Conservation (phyloP, 345 rosid species). For the Kernera saxatilis region DNA sequence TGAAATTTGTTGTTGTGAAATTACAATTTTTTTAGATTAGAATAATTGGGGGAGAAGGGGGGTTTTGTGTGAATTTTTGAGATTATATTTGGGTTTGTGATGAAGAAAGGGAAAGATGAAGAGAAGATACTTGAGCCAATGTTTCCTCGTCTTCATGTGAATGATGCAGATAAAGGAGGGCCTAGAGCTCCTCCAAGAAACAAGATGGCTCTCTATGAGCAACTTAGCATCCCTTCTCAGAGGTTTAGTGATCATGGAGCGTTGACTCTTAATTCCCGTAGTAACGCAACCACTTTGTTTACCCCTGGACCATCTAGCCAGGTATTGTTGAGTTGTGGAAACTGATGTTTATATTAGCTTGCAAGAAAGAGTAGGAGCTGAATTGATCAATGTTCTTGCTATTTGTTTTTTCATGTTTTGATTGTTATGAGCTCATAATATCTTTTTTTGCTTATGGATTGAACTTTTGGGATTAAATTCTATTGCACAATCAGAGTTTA, state of each 20-base stretch:
- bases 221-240: slow-evolving; percentile 80
- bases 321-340: slow-evolving; percentile 36
- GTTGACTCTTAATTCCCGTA: slow-evolving; percentile 30
- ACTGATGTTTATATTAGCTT: neutral
- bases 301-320: slow-evolving; percentile 52
- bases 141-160: slow-evolving; percentile 93
- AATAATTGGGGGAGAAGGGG: neutral
- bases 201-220: slow-evolving; percentile 99
- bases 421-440: too few species aligned
- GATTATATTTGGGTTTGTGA: slow-evolving; percentile 21
- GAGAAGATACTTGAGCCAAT: slow-evolving; percentile 69
- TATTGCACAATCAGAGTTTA: neutral
- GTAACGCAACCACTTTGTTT: slow-evolving; percentile 30
- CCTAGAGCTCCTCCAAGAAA: slow-evolving; percentile 98
- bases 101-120: slow-evolving; percentile 77
- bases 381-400: neutral
- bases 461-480: neutral
- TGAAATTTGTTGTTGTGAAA: neutral
- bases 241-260: slow-evolving; percentile 46
- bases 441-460: neutral
- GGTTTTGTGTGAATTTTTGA: neutral
- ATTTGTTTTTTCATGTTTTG: neutral
- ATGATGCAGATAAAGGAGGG: slow-evolving; percentile 86
- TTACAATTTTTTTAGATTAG: neutral
- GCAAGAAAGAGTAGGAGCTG: neutral